Conservation (phyloP, 805 yeast genomes). For the Pichia gijzeniarum region DNA sequence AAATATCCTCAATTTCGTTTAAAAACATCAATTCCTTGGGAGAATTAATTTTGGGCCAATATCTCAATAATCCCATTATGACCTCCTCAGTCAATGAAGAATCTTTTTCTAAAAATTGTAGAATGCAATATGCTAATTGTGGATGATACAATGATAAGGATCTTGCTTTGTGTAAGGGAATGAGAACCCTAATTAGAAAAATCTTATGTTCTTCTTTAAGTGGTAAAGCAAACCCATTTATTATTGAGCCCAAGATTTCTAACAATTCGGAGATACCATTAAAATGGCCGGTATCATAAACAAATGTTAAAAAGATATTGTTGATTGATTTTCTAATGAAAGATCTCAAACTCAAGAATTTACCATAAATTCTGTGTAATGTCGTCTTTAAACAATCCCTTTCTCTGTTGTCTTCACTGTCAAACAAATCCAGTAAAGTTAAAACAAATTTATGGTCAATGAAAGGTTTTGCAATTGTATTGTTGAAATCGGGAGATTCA, state of each 20-base stretch:
- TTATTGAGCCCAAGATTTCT: constrained; percentile 92
- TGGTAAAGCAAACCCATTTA: constrained; percentile 96
- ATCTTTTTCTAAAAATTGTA: constrained; percentile 94
- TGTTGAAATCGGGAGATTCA: constrained; percentile 92
- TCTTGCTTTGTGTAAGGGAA: constrained; percentile 90
- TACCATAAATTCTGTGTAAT: constrained; percentile 92
- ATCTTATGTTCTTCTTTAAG: constrained; percentile 95
- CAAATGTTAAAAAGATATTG: constrained; percentile 87
- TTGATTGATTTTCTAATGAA: constrained; percentile 87
- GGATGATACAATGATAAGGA: constrained; percentile 89
- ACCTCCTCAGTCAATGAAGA: constrained; percentile 91
- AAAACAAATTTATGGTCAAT: constrained; percentile 88
- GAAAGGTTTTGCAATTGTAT: constrained; percentile 85
- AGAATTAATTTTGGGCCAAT: constrained; percentile 94
- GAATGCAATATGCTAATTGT: constrained; percentile 93
- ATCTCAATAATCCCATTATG: constrained; percentile 85
- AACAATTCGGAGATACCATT: constrained; percentile 93
- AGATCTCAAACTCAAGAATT: constrained; percentile 81
- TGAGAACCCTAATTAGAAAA: constrained; percentile 74
- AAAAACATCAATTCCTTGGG: constrained; percentile 95
- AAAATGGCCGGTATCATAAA: constrained; percentile 91
- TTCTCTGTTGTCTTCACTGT: constrained; percentile 94
- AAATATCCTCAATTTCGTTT: constrained; percentile 93
- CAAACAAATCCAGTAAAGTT: constrained; percentile 79
- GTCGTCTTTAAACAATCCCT: constrained; percentile 94